A percentile compares a stretch with the other conserved stretches of the same genome.
Evolutionary conservation across 768 basidiomycete genomes (phyloP).

Genomic region (Strobilomyces confusus): DNA sequence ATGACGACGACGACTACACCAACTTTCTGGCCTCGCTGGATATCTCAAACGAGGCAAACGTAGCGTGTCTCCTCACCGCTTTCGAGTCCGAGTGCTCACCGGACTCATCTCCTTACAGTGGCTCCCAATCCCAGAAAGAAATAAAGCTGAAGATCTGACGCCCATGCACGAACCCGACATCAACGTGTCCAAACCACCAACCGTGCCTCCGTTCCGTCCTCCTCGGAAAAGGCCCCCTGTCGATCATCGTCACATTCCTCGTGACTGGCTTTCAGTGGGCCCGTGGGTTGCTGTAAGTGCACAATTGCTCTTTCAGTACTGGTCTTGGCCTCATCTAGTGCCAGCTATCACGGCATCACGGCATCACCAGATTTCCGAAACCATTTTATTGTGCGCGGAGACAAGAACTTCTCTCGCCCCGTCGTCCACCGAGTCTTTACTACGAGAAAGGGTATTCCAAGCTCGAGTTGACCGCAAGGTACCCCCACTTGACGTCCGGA

Average conservation of each 20-base stretch:
- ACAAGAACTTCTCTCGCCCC: slow-evolving; percentile 16
- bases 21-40: slow-evolving; percentile 25
- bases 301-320: background rate
- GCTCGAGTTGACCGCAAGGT: slow-evolving; percentile 25
- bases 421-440: slow-evolving; percentile 24
- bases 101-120: slow-evolving; percentile 16
- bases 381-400: slow-evolving; percentile 20
- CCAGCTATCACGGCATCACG: slow-evolving; percentile 13
- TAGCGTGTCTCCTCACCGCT: slow-evolving; percentile 3
- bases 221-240: slow-evolving; percentile 16
- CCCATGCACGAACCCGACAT: slow-evolving; percentile 8
- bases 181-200: background rate
- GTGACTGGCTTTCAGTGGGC: slow-evolving; percentile 12
- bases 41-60: slow-evolving; percentile 30
- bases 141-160: slow-evolving; percentile 32
- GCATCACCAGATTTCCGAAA: slow-evolving; percentile 20
- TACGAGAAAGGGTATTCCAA: slow-evolving; percentile 24
- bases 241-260: slow-evolving; percentile 18
- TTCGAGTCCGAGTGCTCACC: slow-evolving; percentile 2
- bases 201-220: slow-evolving; percentile 6
- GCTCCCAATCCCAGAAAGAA: slow-evolving; percentile 22
- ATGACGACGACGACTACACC: slow-evolving; percentile 22
- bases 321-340: background rate
- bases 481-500: slow-evolving; percentile 46
- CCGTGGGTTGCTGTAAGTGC: slow-evolving; percentile 23